phyloP scores from a whole-genome alignment of 495 filamentous ascomycete genomes.

The Aspergillus steynii region DNA sequence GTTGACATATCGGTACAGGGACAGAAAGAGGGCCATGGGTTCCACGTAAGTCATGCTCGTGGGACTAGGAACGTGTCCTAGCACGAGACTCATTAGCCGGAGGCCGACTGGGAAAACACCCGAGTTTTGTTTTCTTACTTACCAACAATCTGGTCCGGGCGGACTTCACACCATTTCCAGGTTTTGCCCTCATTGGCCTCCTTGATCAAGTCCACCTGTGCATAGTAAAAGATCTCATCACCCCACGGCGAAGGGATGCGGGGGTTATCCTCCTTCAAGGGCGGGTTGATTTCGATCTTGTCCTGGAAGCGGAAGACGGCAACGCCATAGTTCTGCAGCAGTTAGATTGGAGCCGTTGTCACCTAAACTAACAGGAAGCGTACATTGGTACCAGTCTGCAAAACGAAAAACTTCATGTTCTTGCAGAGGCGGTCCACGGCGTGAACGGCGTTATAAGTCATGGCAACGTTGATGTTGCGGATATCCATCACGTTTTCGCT shows the following conservation, averaged over 20 bases:
- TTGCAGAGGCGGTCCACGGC: conserved; percentile 8
- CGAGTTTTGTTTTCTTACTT: conserved; percentile 26
- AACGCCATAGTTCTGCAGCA: neutral
- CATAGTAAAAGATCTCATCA: conserved; percentile 26
- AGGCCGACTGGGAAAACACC: conserved; percentile 24
- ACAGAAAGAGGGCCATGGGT: conserved; percentile 30
- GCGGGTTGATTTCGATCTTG: conserved; percentile 13
- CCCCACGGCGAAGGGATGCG: conserved; percentile 18
- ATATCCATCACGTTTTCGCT: conserved; percentile 2
- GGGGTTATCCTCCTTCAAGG: conserved; percentile 28
- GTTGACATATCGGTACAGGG: conserved; percentile 24
- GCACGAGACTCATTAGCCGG: neutral
- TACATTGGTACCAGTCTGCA: conserved; percentile 12
- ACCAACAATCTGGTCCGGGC: conserved; percentile 30
- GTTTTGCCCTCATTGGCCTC: conserved; percentile 18
- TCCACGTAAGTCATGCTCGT: neutral
- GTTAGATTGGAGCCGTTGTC: neutral
- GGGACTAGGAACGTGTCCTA: neutral
- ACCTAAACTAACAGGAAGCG: conserved; percentile 17
- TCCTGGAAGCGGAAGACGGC: conserved; percentile 23
- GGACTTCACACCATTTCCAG: conserved; percentile 35
- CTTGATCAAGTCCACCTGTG: conserved; percentile 24
- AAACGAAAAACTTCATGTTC: conserved; percentile 7
- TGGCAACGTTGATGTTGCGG: neutral
- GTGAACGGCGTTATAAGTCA: conserved; percentile 8